These are phyloP conservation scores for Atractiella rhizophila DNA, from an alignment of 768 basidiomycete genomes.

Conservation along the genomic window DNA sequence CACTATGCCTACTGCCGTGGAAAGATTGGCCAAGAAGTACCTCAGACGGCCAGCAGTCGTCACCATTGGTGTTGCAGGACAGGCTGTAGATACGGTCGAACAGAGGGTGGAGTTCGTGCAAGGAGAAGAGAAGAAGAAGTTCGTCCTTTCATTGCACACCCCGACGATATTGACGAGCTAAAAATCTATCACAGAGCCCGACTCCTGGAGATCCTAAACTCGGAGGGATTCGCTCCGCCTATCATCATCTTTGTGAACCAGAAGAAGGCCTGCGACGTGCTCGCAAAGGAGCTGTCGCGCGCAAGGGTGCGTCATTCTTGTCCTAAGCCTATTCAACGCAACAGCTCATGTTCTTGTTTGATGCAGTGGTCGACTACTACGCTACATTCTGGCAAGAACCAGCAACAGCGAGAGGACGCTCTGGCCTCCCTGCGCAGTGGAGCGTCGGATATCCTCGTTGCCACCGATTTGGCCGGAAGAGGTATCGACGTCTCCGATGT, in stretches of 20 bases:
- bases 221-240: slow-evolving; percentile 52
- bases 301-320: slow-evolving; percentile 28
- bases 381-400: slow-evolving; percentile 87
- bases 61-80: slow-evolving; percentile 91
- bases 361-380: slow-evolving; percentile 65
- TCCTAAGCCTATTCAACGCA: slow-evolving; percentile 1
- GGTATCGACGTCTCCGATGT: slow-evolving; percentile 98
- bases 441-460: slow-evolving; percentile 67
- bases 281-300: slow-evolving; percentile 74
- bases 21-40: slow-evolving; percentile 62
- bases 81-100: slow-evolving; percentile 93
- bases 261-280: slow-evolving; percentile 97
- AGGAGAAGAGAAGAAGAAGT: slow-evolving; percentile 95
- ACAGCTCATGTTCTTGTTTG: not conserved
- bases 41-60: slow-evolving; percentile 76
- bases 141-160: slow-evolving; percentile 20
- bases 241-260: slow-evolving; percentile 99
- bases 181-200: slow-evolving; percentile 32
- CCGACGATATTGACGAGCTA: too few species aligned
- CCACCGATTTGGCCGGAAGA: slow-evolving; percentile 89
- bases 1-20: slow-evolving; percentile 28
- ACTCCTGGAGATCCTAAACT: slow-evolving; percentile 77
- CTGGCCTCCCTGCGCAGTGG: slow-evolving; percentile 64
- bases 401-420: slow-evolving; percentile 86
- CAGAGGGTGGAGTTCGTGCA: slow-evolving; percentile 78